Percentiles rank a stretch among this genome's conserved stretches.
Evolutionary conservation across 1,139 yeast species (phyloP).

Genomic region (Scheffersomyces insectosa): DNA sequence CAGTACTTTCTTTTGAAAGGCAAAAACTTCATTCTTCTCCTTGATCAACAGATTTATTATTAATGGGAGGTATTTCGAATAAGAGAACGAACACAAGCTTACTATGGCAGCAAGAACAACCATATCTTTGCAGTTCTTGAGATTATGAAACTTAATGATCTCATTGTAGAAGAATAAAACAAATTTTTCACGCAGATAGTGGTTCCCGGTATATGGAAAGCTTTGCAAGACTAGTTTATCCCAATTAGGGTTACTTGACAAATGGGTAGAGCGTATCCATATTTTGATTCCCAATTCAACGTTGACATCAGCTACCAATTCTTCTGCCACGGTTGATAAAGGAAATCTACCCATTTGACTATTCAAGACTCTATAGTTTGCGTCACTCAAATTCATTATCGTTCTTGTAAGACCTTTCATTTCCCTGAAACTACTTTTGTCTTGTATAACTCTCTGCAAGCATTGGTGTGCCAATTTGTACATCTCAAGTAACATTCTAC

Average conservation of each 20-base stretch:
- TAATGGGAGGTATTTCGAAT: constrained; percentile 26
- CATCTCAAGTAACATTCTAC: constrained; percentile 4
- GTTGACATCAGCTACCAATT: constrained; percentile 19
- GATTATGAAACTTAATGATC: constrained; percentile 23
- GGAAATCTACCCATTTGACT: constrained; percentile 41
- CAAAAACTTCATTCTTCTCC: constrained; percentile 18
- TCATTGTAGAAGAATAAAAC: constrained; percentile 29
- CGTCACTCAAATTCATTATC: not conserved
- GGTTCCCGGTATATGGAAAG: constrained; percentile 43
- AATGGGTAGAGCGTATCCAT: constrained; percentile 29
- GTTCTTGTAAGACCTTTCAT: not conserved
- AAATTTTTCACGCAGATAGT: constrained; percentile 38
- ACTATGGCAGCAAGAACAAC: constrained; percentile 23
- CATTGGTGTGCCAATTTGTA: constrained; percentile 3
- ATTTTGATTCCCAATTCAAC: constrained; percentile 29
- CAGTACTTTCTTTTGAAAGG: constrained; percentile 15
- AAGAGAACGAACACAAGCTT: constrained; percentile 25
- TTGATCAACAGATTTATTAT: constrained; percentile 23
- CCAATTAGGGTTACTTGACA: constrained; percentile 32
- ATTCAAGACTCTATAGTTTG: constrained; percentile 11
- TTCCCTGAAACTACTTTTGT: not conserved
- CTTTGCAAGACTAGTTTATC: constrained; percentile 38
- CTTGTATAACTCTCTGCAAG: not conserved
- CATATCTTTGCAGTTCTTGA: constrained; percentile 24
- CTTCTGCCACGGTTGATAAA: constrained; percentile 25